Base-by-base conservation (phyloP, 192 early-diverging fungal genomes). In the Linnemannia exigua region DNA sequence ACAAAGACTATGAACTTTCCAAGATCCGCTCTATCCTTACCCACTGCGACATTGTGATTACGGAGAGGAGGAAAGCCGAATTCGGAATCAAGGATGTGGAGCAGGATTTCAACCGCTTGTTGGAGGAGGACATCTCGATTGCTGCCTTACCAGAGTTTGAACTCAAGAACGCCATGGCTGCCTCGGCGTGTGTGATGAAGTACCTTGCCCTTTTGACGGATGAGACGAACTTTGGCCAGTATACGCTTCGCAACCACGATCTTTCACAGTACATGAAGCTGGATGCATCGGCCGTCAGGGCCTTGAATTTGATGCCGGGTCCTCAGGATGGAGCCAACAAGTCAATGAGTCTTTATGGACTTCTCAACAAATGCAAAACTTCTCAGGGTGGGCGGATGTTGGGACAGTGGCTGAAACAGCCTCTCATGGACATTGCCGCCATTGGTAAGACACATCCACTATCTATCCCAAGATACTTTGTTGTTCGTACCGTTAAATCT, bases 381-480 rank as follows among this genome's bases (percentile, higher is more conserved):
- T 81, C 95, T 0, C 97, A 97, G 72, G 98, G 98, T 1, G 90
- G 94, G 22, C 87, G 98, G 3, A 85, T 98, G 76, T 87, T 99
- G 51, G 93, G 90, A n/a, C 95, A 97, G 77, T 99, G 97, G 96
- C 89, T 99, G 33, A 97, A 96, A 78, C 97, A 98, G 85, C 98
- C 98, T 17, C 90, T 98, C 8, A 85, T 97, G 77, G 89, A 93
- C 33, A 50, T 95, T 22, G 72, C 67, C 4, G 91, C 92, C n/a
- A 98, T 99, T 72, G 86, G 94, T 94, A 82, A 79, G 89, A 72
- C 12, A n/a, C 8, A 0, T 63, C 9, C 41, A 44, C 9, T 44
- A n/a, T 44, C 41, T 3, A 3, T 44, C 41, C 41, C 41, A 5
- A 4, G 50, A 51, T 51, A 5, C 50, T 51, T 51, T 51, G 16